Evolutionary conservation across 306 rosid genomes (phyloP).

Genomic region (Calophaca sinica): DNA sequence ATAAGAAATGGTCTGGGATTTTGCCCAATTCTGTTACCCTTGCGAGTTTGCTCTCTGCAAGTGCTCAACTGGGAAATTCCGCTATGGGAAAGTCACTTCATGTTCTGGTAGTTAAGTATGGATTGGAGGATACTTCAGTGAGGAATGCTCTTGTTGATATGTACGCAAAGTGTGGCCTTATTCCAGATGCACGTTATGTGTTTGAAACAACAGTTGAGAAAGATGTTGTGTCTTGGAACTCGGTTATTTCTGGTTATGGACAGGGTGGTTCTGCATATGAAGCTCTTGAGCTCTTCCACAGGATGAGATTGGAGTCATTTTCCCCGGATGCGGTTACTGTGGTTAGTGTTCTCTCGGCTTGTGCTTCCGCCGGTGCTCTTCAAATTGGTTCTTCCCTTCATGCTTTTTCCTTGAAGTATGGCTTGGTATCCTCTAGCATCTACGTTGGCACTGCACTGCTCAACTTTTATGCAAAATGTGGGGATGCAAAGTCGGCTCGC

Average conservation of each 20-base stretch:
- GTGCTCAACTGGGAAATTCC: slow-evolving; percentile 58
- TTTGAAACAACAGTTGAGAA: slow-evolving; percentile 59
- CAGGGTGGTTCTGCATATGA: slow-evolving; percentile 62
- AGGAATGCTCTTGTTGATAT: slow-evolving; percentile 74
- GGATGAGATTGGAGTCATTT: slow-evolving; percentile 58
- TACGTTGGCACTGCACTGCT: slow-evolving; percentile 77
- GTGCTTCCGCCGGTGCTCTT: slow-evolving; percentile 69
- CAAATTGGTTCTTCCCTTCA: slow-evolving; percentile 69
- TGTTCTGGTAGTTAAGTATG: slow-evolving; percentile 59
- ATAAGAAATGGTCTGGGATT: slow-evolving; percentile 52
- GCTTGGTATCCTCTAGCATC: slow-evolving; percentile 55
- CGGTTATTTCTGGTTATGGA: slow-evolving; percentile 75
- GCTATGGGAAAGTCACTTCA: slow-evolving; percentile 66
- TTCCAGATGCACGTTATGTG: slow-evolving; percentile 55
- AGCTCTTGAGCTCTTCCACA: slow-evolving; percentile 64
- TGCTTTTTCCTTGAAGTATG: slow-evolving; percentile 61
- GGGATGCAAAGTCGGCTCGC: slow-evolving; percentile 72
- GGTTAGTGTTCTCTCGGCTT: slow-evolving; percentile 68
- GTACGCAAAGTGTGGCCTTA: slow-evolving; percentile 70
- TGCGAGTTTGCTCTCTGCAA: slow-evolving; percentile 76
- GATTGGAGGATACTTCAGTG: slow-evolving; percentile 54
- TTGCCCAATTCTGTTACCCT: slow-evolving; percentile 70
- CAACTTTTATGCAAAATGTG: slow-evolving; percentile 81
- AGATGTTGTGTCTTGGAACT: slow-evolving; percentile 75
- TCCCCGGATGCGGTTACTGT: slow-evolving; percentile 72